phyloP scores from a whole-genome alignment of 371 early-diverging fungal genomes.

The Funneliformis caledonium region DNA sequence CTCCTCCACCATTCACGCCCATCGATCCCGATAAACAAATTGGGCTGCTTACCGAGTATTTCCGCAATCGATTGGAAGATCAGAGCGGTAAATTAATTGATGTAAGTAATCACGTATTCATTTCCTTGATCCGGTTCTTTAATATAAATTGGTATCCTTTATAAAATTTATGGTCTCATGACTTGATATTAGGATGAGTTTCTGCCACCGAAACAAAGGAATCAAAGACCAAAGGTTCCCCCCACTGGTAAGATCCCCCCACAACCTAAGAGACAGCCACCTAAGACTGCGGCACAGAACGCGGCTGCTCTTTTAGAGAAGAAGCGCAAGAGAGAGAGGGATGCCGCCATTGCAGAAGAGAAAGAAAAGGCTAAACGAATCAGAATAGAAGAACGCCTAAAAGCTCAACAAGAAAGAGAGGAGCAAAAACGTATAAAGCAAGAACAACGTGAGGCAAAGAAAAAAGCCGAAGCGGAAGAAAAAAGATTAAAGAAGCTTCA shows the following conservation, averaged over 20 bases:
- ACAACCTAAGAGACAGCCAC: constrained; percentile 15
- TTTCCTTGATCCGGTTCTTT: no score
- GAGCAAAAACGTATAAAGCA: neutral
- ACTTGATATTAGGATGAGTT: constrained; percentile 16
- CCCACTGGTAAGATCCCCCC: constrained; percentile 31
- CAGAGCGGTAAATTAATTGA: constrained; percentile 5
- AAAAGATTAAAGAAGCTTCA: constrained; percentile 8
- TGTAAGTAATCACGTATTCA: neutral
- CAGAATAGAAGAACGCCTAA: constrained; percentile 3
- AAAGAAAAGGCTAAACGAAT: constrained; percentile 7
- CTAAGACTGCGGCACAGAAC: neutral
- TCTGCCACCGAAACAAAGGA: constrained; percentile 23
- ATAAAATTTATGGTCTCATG: neutral
- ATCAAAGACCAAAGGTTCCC: constrained; percentile 30
- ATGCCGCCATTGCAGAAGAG: neutral
- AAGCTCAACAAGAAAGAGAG: constrained; percentile 2
- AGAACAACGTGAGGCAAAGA: neutral
- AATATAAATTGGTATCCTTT: neutral
- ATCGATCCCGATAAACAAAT: constrained; percentile 23
- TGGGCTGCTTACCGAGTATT: constrained; percentile 20
- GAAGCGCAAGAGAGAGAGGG: constrained; percentile 27
- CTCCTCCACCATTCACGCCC: constrained; percentile 26
- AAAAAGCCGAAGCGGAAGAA: constrained; percentile 4
- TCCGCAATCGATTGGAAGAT: constrained; percentile 11
- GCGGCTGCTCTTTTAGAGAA: constrained; percentile 13